These are phyloP conservation scores for Fusarium illudens DNA, from an alignment of 2,329 filamentous ascomycete species.

Conservation along the genomic window DNA sequence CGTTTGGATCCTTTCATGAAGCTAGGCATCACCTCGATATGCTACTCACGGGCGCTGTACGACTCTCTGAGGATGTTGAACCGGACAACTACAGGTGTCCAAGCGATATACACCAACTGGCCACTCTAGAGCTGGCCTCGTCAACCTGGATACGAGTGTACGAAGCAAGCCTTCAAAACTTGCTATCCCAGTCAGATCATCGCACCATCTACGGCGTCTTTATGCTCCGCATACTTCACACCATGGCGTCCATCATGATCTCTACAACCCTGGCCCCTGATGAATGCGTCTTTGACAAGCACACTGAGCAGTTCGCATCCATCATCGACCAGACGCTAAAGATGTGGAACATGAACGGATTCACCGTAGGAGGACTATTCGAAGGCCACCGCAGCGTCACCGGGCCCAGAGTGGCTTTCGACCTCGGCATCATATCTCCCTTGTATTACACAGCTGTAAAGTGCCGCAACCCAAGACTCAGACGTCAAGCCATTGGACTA, in stretches of 20 bases:
- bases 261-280: background rate
- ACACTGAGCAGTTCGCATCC: background rate
- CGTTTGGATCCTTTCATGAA: background rate
- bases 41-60: background rate
- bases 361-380: background rate
- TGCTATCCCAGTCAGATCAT: background rate
- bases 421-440: background rate
- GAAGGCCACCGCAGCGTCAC: background rate
- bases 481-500: background rate
- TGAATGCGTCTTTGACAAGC: background rate
- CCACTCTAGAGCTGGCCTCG: background rate
- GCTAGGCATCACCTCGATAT: background rate
- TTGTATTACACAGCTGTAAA: background rate
- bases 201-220: background rate
- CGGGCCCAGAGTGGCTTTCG: background rate
- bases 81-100: background rate
- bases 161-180: background rate
- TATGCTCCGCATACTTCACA: background rate
- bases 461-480: background rate
- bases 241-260: background rate
- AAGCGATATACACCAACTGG: background rate
- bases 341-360: background rate
- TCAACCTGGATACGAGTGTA: background rate
- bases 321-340: background rate
- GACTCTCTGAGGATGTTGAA: background rate